Conservation (phyloP, 1,284 basidiomycete genomes). For the Cryptococcus deneoformans region DNA sequence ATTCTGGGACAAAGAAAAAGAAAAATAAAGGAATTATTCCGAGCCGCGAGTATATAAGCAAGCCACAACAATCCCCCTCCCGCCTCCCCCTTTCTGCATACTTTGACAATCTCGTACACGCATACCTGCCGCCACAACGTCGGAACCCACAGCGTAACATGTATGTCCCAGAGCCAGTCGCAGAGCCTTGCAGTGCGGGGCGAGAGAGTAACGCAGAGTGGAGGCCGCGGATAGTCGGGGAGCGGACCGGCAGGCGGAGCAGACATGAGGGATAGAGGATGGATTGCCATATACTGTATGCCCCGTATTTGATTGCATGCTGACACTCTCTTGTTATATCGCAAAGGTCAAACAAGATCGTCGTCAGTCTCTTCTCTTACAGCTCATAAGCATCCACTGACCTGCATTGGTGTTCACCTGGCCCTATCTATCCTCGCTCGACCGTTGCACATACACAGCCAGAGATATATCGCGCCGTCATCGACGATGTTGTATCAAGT, state of each 20-base stretch:
- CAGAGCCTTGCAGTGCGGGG: no score
- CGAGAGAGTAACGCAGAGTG: no score
- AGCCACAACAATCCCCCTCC: not conserved
- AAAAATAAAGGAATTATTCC: not conserved
- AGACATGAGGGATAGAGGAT: no score
- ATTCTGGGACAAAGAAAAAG: slow-evolving; percentile 3
- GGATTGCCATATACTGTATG: not conserved
- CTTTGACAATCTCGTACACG: no score
- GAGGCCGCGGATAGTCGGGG: no score
- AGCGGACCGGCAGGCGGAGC: no score
- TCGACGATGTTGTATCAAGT: slow-evolving; percentile 88
- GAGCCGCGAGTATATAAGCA: not conserved
- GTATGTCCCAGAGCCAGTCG: no score
- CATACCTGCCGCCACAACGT: no score
- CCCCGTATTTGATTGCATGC: slow-evolving; percentile 6
- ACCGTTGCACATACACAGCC: slow-evolving; percentile 57
- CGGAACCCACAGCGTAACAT: no score
- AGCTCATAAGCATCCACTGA: not conserved
- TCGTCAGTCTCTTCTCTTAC: slow-evolving; percentile 34
- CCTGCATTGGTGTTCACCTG: not conserved
- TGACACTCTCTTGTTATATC: slow-evolving; percentile 17
- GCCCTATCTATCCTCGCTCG: not conserved
- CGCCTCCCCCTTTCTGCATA: not conserved
- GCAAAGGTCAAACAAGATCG: slow-evolving; percentile 51
- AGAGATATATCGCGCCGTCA: slow-evolving; percentile 84